Conservation (phyloP, 352 stramenopile species). For the Pythium coloratum region DNA sequence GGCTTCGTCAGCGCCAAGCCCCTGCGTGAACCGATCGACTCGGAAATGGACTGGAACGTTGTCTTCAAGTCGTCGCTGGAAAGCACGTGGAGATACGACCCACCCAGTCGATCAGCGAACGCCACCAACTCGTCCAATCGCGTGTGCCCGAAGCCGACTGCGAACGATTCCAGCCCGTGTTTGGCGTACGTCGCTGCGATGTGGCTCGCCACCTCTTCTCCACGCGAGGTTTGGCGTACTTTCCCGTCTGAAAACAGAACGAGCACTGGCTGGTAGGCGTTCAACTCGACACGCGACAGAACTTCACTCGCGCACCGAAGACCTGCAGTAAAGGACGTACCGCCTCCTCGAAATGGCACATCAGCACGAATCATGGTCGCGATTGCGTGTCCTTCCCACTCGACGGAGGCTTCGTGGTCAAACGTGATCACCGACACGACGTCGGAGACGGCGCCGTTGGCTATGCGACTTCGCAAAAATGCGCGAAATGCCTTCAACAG, state of each 20-base stretch:
- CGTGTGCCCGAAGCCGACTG: slow-evolving; percentile 68
- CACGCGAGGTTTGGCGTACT: slow-evolving; percentile 39
- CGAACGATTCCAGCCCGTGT: slow-evolving; percentile 59
- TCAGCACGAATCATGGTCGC: slow-evolving; percentile 32
- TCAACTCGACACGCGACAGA: slow-evolving; percentile 62
- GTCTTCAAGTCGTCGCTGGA: slow-evolving; percentile 66
- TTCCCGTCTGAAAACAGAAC: slow-evolving; percentile 83
- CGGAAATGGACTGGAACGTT: slow-evolving; percentile 74
- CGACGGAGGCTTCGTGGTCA: slow-evolving; percentile 39
- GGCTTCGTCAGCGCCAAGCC: slow-evolving; percentile 63
- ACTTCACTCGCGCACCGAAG: slow-evolving; percentile 63
- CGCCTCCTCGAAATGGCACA: slow-evolving; percentile 42
- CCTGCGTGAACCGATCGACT: slow-evolving; percentile 55
- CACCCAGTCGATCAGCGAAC: slow-evolving; percentile 53
- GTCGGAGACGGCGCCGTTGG: slow-evolving; percentile 48
- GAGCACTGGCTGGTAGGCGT: slow-evolving; percentile 62
- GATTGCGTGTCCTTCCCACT: slow-evolving; percentile 56
- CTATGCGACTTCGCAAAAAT: slow-evolving; percentile 69
- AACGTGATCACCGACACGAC: slow-evolving; percentile 80
- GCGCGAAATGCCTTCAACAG: slow-evolving; percentile 56
- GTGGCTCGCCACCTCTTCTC: slow-evolving; percentile 53
- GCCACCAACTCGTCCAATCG: slow-evolving; percentile 60
- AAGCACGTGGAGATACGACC: slow-evolving; percentile 63
- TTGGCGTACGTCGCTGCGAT: slow-evolving; percentile 54
- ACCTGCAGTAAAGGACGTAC: slow-evolving; percentile 53